Evolutionary conservation across 495 filamentous ascomycete genomes (phyloP).

Genomic region (Penicillium nucicola): DNA sequence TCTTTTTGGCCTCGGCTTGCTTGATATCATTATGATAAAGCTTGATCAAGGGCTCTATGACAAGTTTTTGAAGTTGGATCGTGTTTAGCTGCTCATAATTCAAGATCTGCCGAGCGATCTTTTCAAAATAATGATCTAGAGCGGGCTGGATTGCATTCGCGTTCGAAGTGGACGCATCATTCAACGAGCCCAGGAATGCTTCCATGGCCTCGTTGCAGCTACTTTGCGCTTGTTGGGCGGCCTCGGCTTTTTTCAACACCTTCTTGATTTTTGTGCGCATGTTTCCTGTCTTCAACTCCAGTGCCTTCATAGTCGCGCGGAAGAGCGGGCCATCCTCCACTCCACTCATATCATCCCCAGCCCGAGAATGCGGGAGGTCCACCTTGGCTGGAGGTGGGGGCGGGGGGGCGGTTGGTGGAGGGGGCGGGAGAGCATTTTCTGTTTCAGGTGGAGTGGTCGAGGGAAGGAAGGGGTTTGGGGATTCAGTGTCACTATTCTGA

Average conservation of each 20-base stretch:
- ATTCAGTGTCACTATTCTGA: slow-evolving; percentile 65
- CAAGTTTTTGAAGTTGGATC: slow-evolving; percentile 77
- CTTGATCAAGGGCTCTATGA: slow-evolving; percentile 90
- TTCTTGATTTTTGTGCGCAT: slow-evolving; percentile 94
- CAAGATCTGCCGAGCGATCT: slow-evolving; percentile 88
- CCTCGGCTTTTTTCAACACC: slow-evolving; percentile 85
- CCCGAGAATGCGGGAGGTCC: slow-evolving; percentile 81
- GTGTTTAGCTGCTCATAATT: slow-evolving; percentile 82
- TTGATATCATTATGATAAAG: slow-evolving; percentile 97
- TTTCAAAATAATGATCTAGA: slow-evolving; percentile 96
- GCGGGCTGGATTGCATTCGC: slow-evolving; percentile 93
- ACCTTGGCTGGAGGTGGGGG: slow-evolving; percentile 66
- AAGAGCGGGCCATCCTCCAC: slow-evolving; percentile 95
- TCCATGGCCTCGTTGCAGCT: slow-evolving; percentile 80
- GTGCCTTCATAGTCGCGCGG: slow-evolving; percentile 91
- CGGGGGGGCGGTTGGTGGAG: slow-evolving; percentile 36
- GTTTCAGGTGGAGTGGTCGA: slow-evolving; percentile 61
- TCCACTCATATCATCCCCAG: slow-evolving; percentile 80
- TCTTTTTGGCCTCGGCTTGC: slow-evolving; percentile 93
- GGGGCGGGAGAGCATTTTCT: slow-evolving; percentile 43
- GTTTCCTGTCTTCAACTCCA: slow-evolving; percentile 96
- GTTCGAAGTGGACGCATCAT: slow-evolving; percentile 85
- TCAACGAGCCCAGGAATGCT: slow-evolving; percentile 81
- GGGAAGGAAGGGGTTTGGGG: slow-evolving; percentile 50
- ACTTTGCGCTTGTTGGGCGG: slow-evolving; percentile 73